phyloP scores from a whole-genome alignment of 352 stramenopile genomes.

The Pythium scleroteichum region DNA sequence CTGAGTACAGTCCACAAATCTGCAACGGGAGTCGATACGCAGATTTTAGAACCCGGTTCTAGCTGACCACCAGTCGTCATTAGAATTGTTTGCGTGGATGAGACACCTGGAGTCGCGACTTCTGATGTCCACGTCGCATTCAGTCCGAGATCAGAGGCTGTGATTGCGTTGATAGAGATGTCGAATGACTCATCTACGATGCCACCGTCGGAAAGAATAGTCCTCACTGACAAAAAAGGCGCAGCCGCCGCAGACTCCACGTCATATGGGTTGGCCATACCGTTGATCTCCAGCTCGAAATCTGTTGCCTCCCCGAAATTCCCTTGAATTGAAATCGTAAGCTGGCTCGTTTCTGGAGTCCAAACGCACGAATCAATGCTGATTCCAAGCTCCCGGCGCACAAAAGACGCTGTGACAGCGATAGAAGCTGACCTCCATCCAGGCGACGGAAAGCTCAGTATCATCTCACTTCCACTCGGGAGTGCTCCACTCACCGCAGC shows the following conservation, averaged over 20 bases:
- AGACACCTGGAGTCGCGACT: conserved; percentile 47
- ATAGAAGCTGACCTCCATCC: conserved; percentile 40
- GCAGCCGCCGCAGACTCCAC: conserved; percentile 14
- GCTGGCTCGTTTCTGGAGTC: conserved; percentile 22
- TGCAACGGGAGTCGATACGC: conserved; percentile 28
- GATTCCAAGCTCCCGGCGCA: conserved; percentile 33
- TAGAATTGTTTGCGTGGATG: conserved; percentile 42
- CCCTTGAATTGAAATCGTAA: conserved; percentile 43
- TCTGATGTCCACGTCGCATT: conserved; percentile 39
- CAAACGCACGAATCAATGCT: conserved; percentile 36
- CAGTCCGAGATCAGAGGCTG: conserved; percentile 27
- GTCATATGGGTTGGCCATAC: conserved; percentile 59
- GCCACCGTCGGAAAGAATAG: conserved; percentile 39
- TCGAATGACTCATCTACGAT: conserved; percentile 49
- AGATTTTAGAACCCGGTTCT: conserved; percentile 40
- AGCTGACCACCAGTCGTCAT: conserved; percentile 48
- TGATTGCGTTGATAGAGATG: conserved; percentile 48
- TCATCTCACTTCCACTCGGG: conserved; percentile 48
- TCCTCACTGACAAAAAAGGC: conserved; percentile 32
- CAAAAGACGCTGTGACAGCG: conserved; percentile 32
- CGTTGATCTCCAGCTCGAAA: conserved; percentile 43
- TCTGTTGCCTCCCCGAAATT: conserved; percentile 36
- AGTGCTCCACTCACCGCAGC: conserved; percentile 50
- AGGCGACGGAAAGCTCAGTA: conserved; percentile 33
- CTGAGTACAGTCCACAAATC: conserved; percentile 42